Base-by-base conservation (phyloP, 2,329 filamentous ascomycete species). In the Bipolaris victoriae region DNA sequence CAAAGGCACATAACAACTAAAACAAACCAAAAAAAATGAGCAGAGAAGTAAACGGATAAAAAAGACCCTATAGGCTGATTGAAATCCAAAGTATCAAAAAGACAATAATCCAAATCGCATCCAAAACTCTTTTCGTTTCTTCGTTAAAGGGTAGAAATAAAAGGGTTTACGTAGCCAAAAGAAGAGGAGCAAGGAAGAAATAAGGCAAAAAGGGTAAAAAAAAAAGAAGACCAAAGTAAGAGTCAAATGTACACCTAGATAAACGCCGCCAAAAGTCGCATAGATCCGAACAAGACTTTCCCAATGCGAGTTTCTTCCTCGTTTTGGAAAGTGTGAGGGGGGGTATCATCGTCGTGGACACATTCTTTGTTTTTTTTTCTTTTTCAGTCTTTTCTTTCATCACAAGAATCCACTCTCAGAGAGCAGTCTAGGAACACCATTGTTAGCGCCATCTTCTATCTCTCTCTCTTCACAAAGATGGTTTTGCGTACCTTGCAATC, bases 401-500 rank as follows among this genome's bases (percentile, higher is more conserved):
- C 76, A 84, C 71, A 83, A 75, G 75, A 84, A 83, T 70, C 82
- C 82, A 68, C 81, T 83, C 75, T 84, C 82, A 57, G 81, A 83
- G 54, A 84, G 76, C 69, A 84, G 75, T 73, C 82, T 84, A 62
- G 39, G 13, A 41, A 16, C 60, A 55, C 49, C 44, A 41, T 48
- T 56, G 59, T 66, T 62, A 65, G 64, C 58, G 37, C 51, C 39
- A 48, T 49, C 46, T 44, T 46, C 41, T 20, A 20, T 43, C 48
- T 52, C 1, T 10, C 26, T 10, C 26, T 10, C 7, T 29, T 6
- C 26, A 29, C 9, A 26, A 16, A 31, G 60, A 52, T 51, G 62
- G 44, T 55, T 50, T 39, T 39, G 61, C 65, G 58, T 88, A 96
- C 93, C 95, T 96, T 75, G 97, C 94, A 83, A 99, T 98, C 84